Percentiles rank a stretch among this genome's conserved stretches.
phyloP scores from a whole-genome alignment of 2,329 filamentous ascomycete genomes.

The Botryotinia narcissicola region DNA sequence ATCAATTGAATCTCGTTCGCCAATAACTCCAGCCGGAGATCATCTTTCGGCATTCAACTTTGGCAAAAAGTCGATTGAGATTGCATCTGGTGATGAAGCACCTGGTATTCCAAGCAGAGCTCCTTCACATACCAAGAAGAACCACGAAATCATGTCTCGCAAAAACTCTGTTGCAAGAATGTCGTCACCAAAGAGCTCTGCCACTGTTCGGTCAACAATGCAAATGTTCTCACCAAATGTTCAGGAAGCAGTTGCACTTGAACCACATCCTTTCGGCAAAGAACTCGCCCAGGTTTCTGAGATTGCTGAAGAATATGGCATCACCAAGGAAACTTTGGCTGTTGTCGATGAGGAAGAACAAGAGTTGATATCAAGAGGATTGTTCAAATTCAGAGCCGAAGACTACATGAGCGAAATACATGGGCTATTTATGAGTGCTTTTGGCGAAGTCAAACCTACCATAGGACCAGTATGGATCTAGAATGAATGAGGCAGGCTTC shows the following conservation, averaged over 20 bases:
- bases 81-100: constrained; percentile 43
- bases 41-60: constrained; percentile 65
- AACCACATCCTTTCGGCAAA: constrained; percentile 76
- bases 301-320: constrained; percentile 82
- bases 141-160: constrained; percentile 71
- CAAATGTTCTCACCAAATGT: constrained; percentile 36
- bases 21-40: constrained; percentile 51
- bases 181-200: constrained; percentile 58
- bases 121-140: constrained; percentile 85
- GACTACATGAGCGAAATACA: constrained; percentile 84
- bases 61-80: constrained; percentile 41
- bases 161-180: constrained; percentile 62
- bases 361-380: constrained; percentile 65
- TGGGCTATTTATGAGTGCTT: constrained; percentile 47
- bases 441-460: constrained; percentile 31
- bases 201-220: constrained; percentile 54
- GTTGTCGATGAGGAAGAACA: constrained; percentile 71
- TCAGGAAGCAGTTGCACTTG: constrained; percentile 35
- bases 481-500: constrained; percentile 29
- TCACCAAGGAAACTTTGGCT: constrained; percentile 51
- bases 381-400: constrained; percentile 71
- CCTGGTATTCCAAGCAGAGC: constrained; percentile 75
- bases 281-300: constrained; percentile 92
- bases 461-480: constrained; percentile 37
- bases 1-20: constrained; percentile 43